Conservation (phyloP, 768 basidiomycete genomes). For the Nidularia pulvinata region DNA sequence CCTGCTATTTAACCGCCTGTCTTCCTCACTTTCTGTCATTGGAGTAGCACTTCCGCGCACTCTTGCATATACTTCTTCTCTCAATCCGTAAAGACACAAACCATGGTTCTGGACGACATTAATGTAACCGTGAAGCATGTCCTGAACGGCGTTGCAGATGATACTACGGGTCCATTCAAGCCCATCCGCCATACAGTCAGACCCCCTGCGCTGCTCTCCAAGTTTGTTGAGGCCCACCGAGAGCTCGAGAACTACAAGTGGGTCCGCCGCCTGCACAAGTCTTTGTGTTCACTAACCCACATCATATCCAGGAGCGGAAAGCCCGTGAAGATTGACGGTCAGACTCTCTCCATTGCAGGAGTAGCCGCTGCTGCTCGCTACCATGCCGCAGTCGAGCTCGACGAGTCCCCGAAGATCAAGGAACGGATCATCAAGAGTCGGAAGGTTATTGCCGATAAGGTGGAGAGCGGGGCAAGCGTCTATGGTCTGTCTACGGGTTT, state of each 20-base stretch:
- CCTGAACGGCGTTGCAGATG: slow-evolving; percentile 7
- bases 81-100: not conserved
- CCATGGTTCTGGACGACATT: slow-evolving; percentile 22
- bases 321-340: slow-evolving; percentile 62
- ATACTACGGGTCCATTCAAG: slow-evolving; percentile 1
- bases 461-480: slow-evolving; percentile 65
- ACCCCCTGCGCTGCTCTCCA: slow-evolving; percentile 17
- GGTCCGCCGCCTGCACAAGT: slow-evolving; percentile 36
- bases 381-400: slow-evolving; percentile 40
- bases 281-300: slow-evolving; percentile 30
- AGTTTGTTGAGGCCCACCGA: slow-evolving; percentile 44
- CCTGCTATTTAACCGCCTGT: not conserved
- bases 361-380: slow-evolving; percentile 69
- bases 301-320: slow-evolving; percentile 38
- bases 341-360: slow-evolving; percentile 63
- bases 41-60: not conserved
- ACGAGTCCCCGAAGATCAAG: slow-evolving; percentile 35
- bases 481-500: slow-evolving; percentile 86
- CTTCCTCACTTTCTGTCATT: not conserved
- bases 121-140: slow-evolving; percentile 13
- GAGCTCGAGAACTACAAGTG: slow-evolving; percentile 62
- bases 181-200: slow-evolving; percentile 3
- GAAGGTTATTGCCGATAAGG: slow-evolving; percentile 67
- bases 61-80: not conserved
- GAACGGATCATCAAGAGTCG: slow-evolving; percentile 62